Conservation (phyloP, 495 filamentous ascomycete genomes). For the Aspergillus bridgeri region DNA sequence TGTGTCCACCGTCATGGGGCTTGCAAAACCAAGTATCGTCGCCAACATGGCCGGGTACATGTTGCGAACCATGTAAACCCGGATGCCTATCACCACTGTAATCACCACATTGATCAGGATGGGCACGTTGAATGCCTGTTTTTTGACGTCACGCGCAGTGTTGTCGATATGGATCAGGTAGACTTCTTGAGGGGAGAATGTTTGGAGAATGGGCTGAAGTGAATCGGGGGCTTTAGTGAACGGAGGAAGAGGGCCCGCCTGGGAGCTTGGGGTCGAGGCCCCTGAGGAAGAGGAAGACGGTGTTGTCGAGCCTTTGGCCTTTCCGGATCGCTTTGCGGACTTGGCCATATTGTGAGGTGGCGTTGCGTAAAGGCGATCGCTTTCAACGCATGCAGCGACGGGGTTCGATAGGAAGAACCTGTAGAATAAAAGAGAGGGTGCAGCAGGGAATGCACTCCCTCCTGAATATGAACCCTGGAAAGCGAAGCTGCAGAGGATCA, state of each 20-base stretch:
- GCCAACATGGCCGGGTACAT: conserved; percentile 63
- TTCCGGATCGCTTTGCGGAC: conserved; percentile 32
- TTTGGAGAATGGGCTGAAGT: conserved; percentile 58
- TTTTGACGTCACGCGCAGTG: conserved; percentile 61
- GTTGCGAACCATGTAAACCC: conserved; percentile 57
- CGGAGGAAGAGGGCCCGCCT: conserved; percentile 50
- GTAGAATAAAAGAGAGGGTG: too few species aligned
- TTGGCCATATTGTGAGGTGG: conserved; percentile 33
- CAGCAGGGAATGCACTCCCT: not conserved
- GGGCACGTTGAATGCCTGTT: conserved; percentile 71
- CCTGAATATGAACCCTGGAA: not conserved
- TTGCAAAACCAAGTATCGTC: conserved; percentile 57
- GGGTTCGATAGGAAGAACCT: not conserved
- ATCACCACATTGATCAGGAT: conserved; percentile 65
- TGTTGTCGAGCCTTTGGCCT: conserved; percentile 27
- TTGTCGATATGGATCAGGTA: conserved; percentile 79
- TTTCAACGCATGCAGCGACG: not conserved
- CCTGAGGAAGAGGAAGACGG: conserved; percentile 27
- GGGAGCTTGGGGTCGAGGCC: conserved; percentile 36
- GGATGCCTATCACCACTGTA: conserved; percentile 53
- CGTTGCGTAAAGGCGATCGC: conserved; percentile 5
- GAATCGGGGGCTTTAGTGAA: conserved; percentile 58
- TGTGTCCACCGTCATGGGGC: conserved; percentile 56
- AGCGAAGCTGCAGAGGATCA: not conserved
- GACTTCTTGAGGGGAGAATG: conserved; percentile 58